These are phyloP conservation scores for Beauveria brongniartii DNA, from an alignment of 2,329 filamentous ascomycete species.

Conservation along the genomic window DNA sequence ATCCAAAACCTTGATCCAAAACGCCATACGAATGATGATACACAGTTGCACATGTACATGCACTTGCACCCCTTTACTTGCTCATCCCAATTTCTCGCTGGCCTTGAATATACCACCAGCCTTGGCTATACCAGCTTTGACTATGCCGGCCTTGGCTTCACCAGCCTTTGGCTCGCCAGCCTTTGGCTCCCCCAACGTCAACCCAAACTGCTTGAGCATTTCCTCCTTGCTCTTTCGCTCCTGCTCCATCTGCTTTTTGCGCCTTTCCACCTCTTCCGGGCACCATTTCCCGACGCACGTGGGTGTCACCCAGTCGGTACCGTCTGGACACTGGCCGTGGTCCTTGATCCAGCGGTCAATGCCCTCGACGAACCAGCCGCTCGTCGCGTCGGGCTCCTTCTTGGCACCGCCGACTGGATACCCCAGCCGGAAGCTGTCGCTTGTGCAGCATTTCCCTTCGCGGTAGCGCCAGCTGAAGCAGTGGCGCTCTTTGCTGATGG, in stretches of 20 bases:
- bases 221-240: not conserved
- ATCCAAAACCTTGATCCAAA: not conserved
- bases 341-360: slow-evolving; percentile 40
- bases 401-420: slow-evolving; percentile 25
- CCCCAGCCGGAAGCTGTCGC: slow-evolving; percentile 36
- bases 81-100: no score
- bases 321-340: slow-evolving; percentile 31
- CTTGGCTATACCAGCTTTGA: no score
- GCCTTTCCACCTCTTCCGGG: not conserved
- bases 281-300: slow-evolving; percentile 15
- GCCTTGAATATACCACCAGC: no score
- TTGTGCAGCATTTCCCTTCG: slow-evolving; percentile 35
- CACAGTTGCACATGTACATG: no score
- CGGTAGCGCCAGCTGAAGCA: slow-evolving; percentile 42
- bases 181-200: not conserved
- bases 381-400: slow-evolving; percentile 28
- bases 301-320: slow-evolving; percentile 31
- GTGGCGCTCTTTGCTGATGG: slow-evolving; percentile 24
- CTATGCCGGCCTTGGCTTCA: no score
- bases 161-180: no score
- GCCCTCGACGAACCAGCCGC: slow-evolving; percentile 39
- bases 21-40: slow-evolving; percentile 3
- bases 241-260: not conserved
- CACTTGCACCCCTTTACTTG: no score
- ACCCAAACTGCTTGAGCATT: not conserved